Evolutionary conservation across 179 eudicot genomes (phyloP).

Genomic region (Silene vulgaris): DNA sequence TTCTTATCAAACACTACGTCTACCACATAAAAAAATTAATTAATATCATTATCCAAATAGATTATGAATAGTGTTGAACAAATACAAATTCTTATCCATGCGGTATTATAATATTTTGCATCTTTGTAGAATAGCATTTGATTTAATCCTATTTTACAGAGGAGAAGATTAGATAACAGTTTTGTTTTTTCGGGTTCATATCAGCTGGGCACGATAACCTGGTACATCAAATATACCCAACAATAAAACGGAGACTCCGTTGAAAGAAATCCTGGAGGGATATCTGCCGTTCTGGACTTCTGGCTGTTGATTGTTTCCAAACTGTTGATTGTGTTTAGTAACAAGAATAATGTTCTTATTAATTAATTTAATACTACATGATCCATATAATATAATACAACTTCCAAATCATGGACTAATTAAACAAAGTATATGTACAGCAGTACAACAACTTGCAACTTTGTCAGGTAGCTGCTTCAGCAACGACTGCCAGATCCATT

Average conservation of each 20-base stretch:
- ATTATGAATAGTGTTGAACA: too few species aligned
- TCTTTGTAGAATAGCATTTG: background rate
- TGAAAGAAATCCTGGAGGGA: background rate
- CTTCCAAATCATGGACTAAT: slow-evolving; percentile 7
- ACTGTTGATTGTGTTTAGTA: slow-evolving; percentile 1
- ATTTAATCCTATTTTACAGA: background rate
- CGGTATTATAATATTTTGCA: background rate
- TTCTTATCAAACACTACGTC: too few species aligned
- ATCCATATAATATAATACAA: background rate
- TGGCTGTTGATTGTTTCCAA: slow-evolving; percentile 13
- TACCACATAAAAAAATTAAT: too few species aligned
- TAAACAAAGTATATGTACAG: background rate
- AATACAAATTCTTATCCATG: background rate
- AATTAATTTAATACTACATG: background rate
- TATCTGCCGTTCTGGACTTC: slow-evolving; percentile 6
- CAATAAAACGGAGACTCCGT: background rate
- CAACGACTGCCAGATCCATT: background rate
- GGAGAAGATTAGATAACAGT: too few species aligned
- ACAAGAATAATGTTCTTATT: slow-evolving; percentile 3
- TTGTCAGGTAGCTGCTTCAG: background rate
- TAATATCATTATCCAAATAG: too few species aligned
- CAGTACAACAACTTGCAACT: background rate
- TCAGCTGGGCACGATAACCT: too few species aligned
- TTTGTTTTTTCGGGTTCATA: too few species aligned
- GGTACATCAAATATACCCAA: too few species aligned